Base-by-base conservation (phyloP, 371 early-diverging fungal species). In the Mucor mucedo region DNA sequence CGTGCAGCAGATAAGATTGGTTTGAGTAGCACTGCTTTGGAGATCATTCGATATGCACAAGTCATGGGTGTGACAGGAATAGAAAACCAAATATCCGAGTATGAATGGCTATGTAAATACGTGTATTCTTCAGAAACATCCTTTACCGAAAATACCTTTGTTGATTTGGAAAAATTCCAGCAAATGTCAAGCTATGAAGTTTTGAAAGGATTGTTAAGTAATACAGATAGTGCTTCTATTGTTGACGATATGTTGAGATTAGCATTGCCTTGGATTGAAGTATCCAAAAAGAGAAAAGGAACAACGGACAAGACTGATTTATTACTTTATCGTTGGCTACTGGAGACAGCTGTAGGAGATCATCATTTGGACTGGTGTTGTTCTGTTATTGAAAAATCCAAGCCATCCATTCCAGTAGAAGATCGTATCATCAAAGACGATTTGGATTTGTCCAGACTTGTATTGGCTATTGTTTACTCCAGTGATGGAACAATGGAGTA, bases 341-440 rank as follows among this genome's bases (percentile, higher is more conserved):
- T 84, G 33, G 71, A 58, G n/a, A 27, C 63, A 8, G 62, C 71
- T 2, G 70, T 70, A 1, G 65, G 64, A 11, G 42, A 49, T 13
- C 14, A 52, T 2, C 85, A 81, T 66, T 70, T 88, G 5, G 81
- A 84, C 13, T 79, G 84, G 79, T 80, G 79, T 21, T 84, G 83
- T n/a, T 64, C 66, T 2, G 70, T 88, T 0, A 67, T 86, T 33
- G 87, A 90, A 50, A 70, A 75, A 0, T 88, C 89, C 0, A 87
- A 85, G 44, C 89, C 87, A 0, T 84, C 84, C 1, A 66, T 77
- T 28, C 64, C 77, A 4, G 44, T 50, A 5, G 85, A 85, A 14
- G 85, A 88, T 5, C 84, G 88, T 8, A 84, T 90, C 47, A 81
- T 88, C 50, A 80, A 80, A 49, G 78, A 84, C 30, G 88, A 87